phyloP scores from a whole-genome alignment of 1,284 basidiomycete species.

The Xanthoconium separans region DNA sequence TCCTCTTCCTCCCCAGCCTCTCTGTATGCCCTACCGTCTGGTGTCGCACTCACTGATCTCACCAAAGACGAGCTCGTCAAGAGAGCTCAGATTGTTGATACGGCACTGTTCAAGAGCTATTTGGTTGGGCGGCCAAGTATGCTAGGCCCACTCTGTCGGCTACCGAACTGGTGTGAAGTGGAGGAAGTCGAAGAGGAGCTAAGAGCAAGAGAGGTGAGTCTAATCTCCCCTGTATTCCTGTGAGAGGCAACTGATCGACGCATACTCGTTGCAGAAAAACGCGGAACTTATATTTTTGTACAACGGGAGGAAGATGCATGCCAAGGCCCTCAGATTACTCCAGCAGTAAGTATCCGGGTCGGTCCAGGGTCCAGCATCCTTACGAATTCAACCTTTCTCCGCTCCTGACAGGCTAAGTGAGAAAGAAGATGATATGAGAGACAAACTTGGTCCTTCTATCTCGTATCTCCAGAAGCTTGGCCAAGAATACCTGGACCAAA shows the following conservation, averaged over 20 bases:
- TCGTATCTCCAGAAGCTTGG: conserved; percentile 91
- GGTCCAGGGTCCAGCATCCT: neutral
- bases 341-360: conserved; percentile 53
- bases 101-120: conserved; percentile 93
- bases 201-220: conserved; percentile 70
- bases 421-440: conserved; percentile 74
- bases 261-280: conserved; percentile 63
- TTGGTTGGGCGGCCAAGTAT: conserved; percentile 81
- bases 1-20: conserved; percentile 71
- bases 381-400: neutral
- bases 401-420: conserved; percentile 62
- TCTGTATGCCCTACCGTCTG: conserved; percentile 67
- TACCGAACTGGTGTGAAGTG: conserved; percentile 97
- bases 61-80: conserved; percentile 80
- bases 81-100: conserved; percentile 93
- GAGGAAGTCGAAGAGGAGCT: conserved; percentile 91
- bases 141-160: conserved; percentile 84
- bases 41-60: conserved; percentile 66
- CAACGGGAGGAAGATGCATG: conserved; percentile 94
- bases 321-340: conserved; percentile 81
- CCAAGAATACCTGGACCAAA: conserved; percentile 72
- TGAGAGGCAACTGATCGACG: conserved; percentile 1
- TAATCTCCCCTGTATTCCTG: neutral
- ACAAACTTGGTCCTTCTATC: conserved; percentile 83
- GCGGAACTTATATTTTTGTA: conserved; percentile 91